Conservation (phyloP, 306 rosid species). For the Pterocarpus macrocarpus region DNA sequence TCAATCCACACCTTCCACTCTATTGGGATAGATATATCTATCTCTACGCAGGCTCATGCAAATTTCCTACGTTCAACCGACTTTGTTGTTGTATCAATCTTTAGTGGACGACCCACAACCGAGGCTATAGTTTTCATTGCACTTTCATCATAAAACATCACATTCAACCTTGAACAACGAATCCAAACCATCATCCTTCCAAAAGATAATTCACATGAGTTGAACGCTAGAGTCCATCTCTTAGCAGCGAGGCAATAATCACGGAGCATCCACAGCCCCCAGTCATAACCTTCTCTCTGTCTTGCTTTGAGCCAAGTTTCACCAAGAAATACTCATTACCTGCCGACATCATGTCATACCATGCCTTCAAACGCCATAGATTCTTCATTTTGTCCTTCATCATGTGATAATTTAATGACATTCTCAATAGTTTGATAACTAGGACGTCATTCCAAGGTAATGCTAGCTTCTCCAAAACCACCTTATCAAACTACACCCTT, state of each 20-base stretch:
- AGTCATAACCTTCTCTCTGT: not conserved
- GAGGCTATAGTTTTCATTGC: not conserved
- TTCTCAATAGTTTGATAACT: not conserved
- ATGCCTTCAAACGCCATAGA: not conserved
- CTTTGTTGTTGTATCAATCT: not conserved
- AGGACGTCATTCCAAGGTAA: not conserved
- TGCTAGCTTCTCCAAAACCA: too few relatives aligned
- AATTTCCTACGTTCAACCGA: too few relatives aligned
- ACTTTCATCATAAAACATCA: too few relatives aligned
- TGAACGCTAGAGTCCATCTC: not conserved
- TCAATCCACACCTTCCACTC: too few relatives aligned
- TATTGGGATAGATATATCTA: too few relatives aligned
- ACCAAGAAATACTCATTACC: not conserved
- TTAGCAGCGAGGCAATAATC: not conserved
- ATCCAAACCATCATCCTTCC: not conserved
- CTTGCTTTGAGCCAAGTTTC: not conserved
- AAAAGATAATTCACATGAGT: not conserved
- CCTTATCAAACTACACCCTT: too few relatives aligned
- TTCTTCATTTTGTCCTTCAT: too few relatives aligned
- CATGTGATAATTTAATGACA: not conserved
- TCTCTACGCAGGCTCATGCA: too few relatives aligned
- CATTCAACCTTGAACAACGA: not conserved
- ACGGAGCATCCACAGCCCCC: not conserved
- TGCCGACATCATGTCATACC: not conserved
- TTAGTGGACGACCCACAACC: not conserved